Conservation (phyloP, 306 rosid genomes). For the Mucuna pruriens region DNA sequence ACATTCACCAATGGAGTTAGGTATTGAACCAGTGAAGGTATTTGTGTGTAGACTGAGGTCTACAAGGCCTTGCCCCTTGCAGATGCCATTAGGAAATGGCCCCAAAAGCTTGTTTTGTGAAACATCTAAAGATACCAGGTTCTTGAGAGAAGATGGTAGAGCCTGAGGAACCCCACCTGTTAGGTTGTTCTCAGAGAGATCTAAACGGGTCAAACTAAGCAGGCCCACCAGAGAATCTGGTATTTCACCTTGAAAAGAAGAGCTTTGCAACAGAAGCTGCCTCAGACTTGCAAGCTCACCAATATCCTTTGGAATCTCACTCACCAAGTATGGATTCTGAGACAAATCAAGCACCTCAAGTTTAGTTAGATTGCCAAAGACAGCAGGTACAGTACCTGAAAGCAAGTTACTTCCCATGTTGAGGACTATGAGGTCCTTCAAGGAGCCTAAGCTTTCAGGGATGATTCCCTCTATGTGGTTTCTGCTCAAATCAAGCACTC, state of each 20-base stretch:
- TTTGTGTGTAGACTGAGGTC: slow-evolving; percentile 77
- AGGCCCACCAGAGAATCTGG: slow-evolving; percentile 72
- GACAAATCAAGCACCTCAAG: slow-evolving; percentile 88
- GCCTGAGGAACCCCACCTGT: slow-evolving; percentile 67
- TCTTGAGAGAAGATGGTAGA: slow-evolving; percentile 70
- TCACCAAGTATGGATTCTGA: slow-evolving; percentile 70
- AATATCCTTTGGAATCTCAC: slow-evolving; percentile 79
- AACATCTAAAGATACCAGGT: slow-evolving; percentile 83
- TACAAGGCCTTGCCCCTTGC: slow-evolving; percentile 62
- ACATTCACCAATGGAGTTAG: slow-evolving; percentile 67
- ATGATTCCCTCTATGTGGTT: slow-evolving; percentile 80
- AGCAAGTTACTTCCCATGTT: slow-evolving; percentile 75
- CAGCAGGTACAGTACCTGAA: slow-evolving; percentile 72
- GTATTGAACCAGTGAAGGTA: slow-evolving; percentile 65
- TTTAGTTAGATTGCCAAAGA: slow-evolving; percentile 69
- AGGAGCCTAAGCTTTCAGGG: slow-evolving; percentile 67
- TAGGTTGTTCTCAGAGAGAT: slow-evolving; percentile 85
- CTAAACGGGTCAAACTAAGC: slow-evolving; percentile 64
- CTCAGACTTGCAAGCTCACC: slow-evolving; percentile 73
- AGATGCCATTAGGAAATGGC: slow-evolving; percentile 74
- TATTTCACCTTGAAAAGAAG: slow-evolving; percentile 84
- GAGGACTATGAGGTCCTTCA: slow-evolving; percentile 69
- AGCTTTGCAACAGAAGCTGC: slow-evolving; percentile 69
- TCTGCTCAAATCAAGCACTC: slow-evolving; percentile 77
- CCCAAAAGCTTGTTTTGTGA: slow-evolving; percentile 83